phyloP scores from a whole-genome alignment of 208 protist species.

The Plasmodiophora brassicae region DNA sequence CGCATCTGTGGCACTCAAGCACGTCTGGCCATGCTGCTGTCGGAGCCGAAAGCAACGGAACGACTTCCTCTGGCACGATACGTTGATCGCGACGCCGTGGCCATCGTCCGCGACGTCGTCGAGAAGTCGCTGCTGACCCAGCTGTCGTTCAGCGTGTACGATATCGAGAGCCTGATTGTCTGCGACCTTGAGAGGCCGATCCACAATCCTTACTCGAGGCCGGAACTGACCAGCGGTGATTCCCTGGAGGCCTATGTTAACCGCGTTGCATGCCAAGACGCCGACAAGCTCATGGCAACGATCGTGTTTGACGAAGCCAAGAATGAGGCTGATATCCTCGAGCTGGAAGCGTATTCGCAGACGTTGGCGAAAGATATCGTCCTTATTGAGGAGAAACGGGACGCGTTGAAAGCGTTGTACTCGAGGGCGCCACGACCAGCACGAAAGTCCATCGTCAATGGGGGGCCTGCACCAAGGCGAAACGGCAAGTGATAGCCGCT shows the following conservation, averaged over 20 bases:
- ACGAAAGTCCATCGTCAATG: too few relatives aligned
- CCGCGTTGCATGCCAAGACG: neutral
- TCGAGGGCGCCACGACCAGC: too few relatives aligned
- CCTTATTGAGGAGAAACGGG: too few relatives aligned
- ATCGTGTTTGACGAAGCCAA: neutral
- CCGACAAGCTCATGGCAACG: neutral
- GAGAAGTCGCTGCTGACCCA: neutral
- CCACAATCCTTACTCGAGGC: neutral
- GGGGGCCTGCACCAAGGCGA: too few relatives aligned
- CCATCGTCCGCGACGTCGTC: neutral
- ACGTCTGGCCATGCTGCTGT: neutral
- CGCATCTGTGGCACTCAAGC: neutral
- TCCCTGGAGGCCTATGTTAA: neutral
- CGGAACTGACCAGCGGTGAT: neutral
- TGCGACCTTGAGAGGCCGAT: neutral
- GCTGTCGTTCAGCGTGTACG: neutral
- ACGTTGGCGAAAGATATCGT: too few relatives aligned
- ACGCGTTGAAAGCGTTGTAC: too few relatives aligned
- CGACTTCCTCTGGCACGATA: neutral
- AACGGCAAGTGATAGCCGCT: too few relatives aligned
- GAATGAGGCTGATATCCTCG: neutral
- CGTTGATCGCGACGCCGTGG: neutral
- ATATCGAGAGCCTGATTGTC: neutral
- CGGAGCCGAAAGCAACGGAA: neutral
- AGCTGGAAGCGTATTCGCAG: too few relatives aligned